These are phyloP conservation scores for Candolleomyces aberdarensis DNA, from an alignment of 768 basidiomycete species.

Conservation along the genomic window DNA sequence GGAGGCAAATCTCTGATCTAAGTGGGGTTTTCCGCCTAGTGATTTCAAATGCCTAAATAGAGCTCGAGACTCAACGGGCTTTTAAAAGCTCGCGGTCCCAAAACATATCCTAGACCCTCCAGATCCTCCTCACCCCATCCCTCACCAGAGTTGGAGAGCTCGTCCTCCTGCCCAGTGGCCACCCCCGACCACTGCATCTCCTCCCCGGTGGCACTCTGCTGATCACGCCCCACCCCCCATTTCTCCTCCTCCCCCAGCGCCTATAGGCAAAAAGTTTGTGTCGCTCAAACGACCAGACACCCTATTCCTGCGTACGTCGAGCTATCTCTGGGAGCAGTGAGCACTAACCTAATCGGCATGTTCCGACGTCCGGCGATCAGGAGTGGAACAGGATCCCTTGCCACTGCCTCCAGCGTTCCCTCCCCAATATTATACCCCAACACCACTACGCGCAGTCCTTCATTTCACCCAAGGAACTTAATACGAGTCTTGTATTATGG, in stretches of 20 bases:
- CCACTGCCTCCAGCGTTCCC: slow-evolving; percentile 14
- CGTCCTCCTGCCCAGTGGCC: not conserved
- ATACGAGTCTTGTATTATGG: not conserved
- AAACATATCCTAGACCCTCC: slow-evolving; percentile 1
- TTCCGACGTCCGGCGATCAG: slow-evolving; percentile 5
- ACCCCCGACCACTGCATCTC: not conserved
- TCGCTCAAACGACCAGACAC: no score
- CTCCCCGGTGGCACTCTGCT: not conserved
- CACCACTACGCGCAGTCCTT: no score
- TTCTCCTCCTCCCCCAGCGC: not conserved
- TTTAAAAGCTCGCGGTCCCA: not conserved
- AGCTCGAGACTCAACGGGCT: slow-evolving; percentile 16
- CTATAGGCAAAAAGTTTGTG: not conserved
- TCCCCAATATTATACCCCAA: slow-evolving; percentile 28
- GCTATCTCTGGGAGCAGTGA: not conserved
- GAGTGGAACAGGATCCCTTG: slow-evolving; percentile 13
- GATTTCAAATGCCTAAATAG: slow-evolving; percentile 20
- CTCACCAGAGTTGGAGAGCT: not conserved
- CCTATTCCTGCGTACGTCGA: not conserved
- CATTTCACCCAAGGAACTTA: no score
- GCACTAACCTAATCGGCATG: slow-evolving; percentile 6
- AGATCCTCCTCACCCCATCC: not conserved
- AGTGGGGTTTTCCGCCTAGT: slow-evolving; percentile 29
- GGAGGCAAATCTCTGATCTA: slow-evolving; percentile 31
- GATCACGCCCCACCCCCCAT: not conserved